These are phyloP conservation scores for Chlorella sp. DNA, from an alignment of 139 green algal species.

Conservation along the genomic window DNA sequence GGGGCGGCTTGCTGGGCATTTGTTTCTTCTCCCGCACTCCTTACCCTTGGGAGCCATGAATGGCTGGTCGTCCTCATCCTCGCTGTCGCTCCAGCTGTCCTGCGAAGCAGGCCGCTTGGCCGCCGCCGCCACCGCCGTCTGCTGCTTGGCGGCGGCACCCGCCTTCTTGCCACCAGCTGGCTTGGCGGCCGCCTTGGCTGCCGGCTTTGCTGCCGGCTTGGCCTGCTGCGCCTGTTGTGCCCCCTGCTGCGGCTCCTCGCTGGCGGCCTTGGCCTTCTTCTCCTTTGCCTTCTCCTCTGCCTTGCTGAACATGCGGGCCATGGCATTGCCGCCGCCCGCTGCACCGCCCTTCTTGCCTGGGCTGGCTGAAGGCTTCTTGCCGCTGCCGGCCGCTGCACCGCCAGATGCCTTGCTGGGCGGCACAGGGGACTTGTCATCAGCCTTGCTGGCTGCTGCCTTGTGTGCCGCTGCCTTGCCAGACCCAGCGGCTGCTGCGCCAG, in stretches of 20 bases:
- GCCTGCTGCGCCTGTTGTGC: not conserved
- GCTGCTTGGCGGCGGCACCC: not conserved
- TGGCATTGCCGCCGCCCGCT: not conserved
- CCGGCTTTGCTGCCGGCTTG: slow-evolving; percentile 12
- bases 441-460: not conserved
- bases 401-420: not conserved
- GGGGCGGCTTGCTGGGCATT: too few relatives aligned
- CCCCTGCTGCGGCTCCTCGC: slow-evolving; percentile 1
- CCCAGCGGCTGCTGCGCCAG: not conserved
- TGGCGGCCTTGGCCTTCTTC: not conserved
- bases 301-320: slow-evolving; percentile 5
- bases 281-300: slow-evolving; percentile 2
- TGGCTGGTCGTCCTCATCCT: not conserved
- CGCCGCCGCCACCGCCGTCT: not conserved
- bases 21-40: too few relatives aligned
- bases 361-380: not conserved
- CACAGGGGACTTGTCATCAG: not conserved
- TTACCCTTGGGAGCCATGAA: slow-evolving; percentile 1
- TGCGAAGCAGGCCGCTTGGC: too few relatives aligned
- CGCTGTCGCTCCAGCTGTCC: not conserved
- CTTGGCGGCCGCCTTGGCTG: slow-evolving; percentile 2
- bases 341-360: not conserved
- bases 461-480: not conserved
- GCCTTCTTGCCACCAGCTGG: not conserved
- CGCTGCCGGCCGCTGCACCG: not conserved